These are phyloP conservation scores for Rhododendron molle DNA, from an alignment of 148 eudicot species.

Conservation along the genomic window DNA sequence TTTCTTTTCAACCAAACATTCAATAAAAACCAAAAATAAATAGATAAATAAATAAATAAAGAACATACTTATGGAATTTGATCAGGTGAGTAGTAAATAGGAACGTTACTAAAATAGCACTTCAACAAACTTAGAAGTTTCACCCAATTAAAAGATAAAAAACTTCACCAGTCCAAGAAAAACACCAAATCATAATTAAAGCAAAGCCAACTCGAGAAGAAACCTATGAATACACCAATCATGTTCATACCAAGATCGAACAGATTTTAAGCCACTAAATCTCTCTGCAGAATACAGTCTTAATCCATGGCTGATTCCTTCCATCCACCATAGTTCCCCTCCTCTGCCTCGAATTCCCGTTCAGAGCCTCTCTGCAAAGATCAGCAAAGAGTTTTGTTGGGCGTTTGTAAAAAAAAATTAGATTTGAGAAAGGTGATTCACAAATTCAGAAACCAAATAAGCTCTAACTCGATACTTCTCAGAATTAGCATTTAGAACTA, in stretches of 20 bases:
- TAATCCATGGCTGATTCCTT: slow-evolving; percentile 38
- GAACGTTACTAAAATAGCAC: background rate
- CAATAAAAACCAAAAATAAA: too few species aligned
- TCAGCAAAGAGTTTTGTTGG: background rate
- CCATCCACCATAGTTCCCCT: slow-evolving; percentile 65
- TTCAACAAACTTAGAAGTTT: background rate
- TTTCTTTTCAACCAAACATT: background rate
- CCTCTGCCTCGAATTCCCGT: slow-evolving; percentile 35
- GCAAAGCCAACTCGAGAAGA: background rate
- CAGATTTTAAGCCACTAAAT: background rate
- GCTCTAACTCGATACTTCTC: background rate
- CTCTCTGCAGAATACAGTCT: slow-evolving; percentile 12
- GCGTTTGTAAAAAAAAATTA: background rate
- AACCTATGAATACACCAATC: background rate
- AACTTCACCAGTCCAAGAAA: background rate
- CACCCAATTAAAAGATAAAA: background rate
- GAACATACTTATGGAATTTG: background rate
- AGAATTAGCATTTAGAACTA: background rate
- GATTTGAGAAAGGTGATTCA: background rate
- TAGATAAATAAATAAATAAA: background rate
- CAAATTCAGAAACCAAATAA: background rate
- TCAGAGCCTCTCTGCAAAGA: slow-evolving; percentile 27
- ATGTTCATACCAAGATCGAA: background rate
- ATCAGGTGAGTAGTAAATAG: background rate
- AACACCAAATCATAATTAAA: background rate